Conservation (phyloP, 2,329 filamentous ascomycete genomes). For the Coniochaeta sp. region DNA sequence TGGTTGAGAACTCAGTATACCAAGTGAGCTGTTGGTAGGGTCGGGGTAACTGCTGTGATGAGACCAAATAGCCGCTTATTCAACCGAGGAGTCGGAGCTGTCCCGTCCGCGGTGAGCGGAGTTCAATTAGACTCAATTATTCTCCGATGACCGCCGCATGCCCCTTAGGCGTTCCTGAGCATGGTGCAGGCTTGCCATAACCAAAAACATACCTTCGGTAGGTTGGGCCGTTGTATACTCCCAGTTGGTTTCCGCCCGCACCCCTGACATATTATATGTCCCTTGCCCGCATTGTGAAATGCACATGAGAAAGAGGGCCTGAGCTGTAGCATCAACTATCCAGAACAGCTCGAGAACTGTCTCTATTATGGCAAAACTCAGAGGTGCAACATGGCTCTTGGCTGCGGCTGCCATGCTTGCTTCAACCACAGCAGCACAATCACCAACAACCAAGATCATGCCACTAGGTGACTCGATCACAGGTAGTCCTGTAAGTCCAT, state of each 20-base stretch:
- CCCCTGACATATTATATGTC: no score
- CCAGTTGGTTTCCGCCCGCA: no score
- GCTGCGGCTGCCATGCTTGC: not conserved
- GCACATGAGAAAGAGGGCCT: no score
- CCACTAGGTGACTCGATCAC: constrained; percentile 20
- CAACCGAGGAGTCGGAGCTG: constrained; percentile 2
- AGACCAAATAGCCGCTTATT: not conserved
- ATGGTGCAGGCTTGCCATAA: no score
- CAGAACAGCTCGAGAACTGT: no score
- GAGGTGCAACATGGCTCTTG: not conserved
- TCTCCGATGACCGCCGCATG: not conserved
- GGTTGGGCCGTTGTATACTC: no score
- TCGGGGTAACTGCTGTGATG: not conserved
- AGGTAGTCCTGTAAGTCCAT: constrained; percentile 13
- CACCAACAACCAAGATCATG: constrained; percentile 11
- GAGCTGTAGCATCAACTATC: no score
- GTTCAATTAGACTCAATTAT: not conserved
- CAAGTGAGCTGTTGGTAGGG: not conserved
- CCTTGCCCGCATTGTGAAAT: no score
- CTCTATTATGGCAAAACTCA: not conserved
- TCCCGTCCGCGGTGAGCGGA: constrained; percentile 2
- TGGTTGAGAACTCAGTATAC: not conserved
- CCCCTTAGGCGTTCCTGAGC: no score
- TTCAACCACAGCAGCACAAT: not conserved
- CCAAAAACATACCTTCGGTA: no score